Conservation (phyloP, 2,329 filamentous ascomycete species). For the Fusarium beomiforme region DNA sequence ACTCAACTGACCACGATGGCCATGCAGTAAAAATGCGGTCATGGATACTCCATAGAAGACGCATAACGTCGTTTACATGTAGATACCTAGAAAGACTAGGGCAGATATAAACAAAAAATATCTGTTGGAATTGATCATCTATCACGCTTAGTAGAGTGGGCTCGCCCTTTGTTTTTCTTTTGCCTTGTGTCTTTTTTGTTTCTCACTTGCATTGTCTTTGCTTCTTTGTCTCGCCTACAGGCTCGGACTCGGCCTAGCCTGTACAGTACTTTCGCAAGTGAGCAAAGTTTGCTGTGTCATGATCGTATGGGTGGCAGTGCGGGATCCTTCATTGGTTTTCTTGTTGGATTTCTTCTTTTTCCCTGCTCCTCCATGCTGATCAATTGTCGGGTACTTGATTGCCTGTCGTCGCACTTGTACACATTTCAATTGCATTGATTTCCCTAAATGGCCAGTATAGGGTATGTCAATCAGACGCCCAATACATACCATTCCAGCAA, state of each 20-base stretch:
- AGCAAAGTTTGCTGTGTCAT: background rate
- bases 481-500: conserved; percentile 23
- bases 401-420: background rate
- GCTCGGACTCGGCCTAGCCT: background rate
- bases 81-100: no score
- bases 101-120: no score
- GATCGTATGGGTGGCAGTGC: background rate
- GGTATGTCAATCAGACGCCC: background rate
- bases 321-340: background rate
- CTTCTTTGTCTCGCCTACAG: conserved; percentile 5
- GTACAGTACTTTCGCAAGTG: background rate
- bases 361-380: background rate
- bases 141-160: background rate
- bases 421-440: background rate
- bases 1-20: conserved; percentile 6
- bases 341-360: background rate
- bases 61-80: conserved; percentile 7
- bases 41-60: conserved; percentile 10
- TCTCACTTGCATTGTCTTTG: conserved; percentile 3
- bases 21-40: background rate
- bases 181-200: background rate
- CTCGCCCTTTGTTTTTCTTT: background rate
- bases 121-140: conserved; percentile 18
- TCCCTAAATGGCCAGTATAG: background rate
- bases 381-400: background rate